Evolutionary conservation across 139 green algal genomes (phyloP), one percentile per base, ranked within the genome.

Genomic region (Pedinophyceae sp.): DNA sequence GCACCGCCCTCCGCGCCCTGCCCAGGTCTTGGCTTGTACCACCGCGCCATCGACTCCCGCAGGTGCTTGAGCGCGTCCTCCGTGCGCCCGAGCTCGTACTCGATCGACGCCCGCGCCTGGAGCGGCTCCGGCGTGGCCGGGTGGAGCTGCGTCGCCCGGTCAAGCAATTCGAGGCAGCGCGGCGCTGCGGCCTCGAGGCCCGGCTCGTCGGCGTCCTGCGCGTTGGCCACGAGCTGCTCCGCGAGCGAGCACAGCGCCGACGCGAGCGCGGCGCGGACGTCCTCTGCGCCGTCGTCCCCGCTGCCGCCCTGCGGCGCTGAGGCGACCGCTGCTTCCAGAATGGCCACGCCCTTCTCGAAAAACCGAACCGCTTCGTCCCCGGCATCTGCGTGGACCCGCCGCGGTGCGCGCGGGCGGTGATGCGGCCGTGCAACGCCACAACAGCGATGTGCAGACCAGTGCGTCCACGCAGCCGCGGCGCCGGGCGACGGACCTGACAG

Each of bases 61-160:
- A 93, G 70, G 43, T 65, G 20, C 1, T 47, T 48, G 38, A 87
- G 61, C 23, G 81, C 84, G 52, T 86, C 73, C 2, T 85, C 78
- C 0, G 64, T 41, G 23, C 65, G 55, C 1, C 70, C 76, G 50
- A 80, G 71, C 54, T 77, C 60, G 25, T 67, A 60, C 4, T 65
- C 61, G 57, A 93, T 52, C 47, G 62, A 77, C 30, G 74, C 73
- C 20, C 81, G 58, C 18, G 64, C 62, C 19, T 23, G 20, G 34
- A 78, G 41, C 16, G 81, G 83, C 67, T 90, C 81, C n/a, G 81
- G 77, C 53, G 66, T 83, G 39, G 2, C 25, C 13, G 58, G 53
- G 40, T 67, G 23, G 19, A 56, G 45, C 45, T 6, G 29, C 40
- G 18, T 40, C 30, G 52, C 55, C 27, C 48, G 38, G 29, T 47